These are phyloP conservation scores for Tripterygium wilfordii DNA, from an alignment of 177 flowering plant genomes.

Conservation along the genomic window DNA sequence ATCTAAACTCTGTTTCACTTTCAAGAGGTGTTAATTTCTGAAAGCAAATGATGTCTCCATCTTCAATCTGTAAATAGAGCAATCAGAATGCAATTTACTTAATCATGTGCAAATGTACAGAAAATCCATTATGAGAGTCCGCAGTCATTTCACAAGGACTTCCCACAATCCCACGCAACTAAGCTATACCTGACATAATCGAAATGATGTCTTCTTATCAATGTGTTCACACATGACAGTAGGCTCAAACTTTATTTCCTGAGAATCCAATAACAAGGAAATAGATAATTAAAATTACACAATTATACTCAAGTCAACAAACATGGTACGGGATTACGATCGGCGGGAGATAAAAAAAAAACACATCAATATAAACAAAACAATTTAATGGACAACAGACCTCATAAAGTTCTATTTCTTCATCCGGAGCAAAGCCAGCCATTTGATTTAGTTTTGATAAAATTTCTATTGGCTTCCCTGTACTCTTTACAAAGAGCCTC, in stretches of 20 bases:
- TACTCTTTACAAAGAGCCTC: slow-evolving; percentile 74
- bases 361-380: not conserved
- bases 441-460: slow-evolving; percentile 61
- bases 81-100: slow-evolving; percentile 3
- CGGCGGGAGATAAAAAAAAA: not conserved
- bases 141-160: no score
- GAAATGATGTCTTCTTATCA: slow-evolving; percentile 58
- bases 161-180: not conserved
- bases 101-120: not conserved
- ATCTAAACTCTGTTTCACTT: slow-evolving; percentile 41
- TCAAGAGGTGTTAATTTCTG: slow-evolving; percentile 55
- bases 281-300: not conserved
- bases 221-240: slow-evolving; percentile 76
- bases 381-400: slow-evolving; percentile 20
- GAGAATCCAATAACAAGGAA: slow-evolving; percentile 7
- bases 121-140: not conserved
- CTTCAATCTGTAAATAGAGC: slow-evolving; percentile 64
- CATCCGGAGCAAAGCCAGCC: slow-evolving; percentile 80
- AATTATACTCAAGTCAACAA: not conserved
- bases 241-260: slow-evolving; percentile 95
- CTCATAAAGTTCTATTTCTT: slow-evolving; percentile 92
- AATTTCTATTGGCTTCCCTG: slow-evolving; percentile 71
- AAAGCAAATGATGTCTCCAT: slow-evolving; percentile 92
- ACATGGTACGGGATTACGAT: not conserved
- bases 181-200: slow-evolving; percentile 53